Percentiles rank a stretch among this genome's conserved stretches.
Conservation (phyloP, 495 filamentous ascomycete genomes). For the Parathielavia appendiculata region DNA sequence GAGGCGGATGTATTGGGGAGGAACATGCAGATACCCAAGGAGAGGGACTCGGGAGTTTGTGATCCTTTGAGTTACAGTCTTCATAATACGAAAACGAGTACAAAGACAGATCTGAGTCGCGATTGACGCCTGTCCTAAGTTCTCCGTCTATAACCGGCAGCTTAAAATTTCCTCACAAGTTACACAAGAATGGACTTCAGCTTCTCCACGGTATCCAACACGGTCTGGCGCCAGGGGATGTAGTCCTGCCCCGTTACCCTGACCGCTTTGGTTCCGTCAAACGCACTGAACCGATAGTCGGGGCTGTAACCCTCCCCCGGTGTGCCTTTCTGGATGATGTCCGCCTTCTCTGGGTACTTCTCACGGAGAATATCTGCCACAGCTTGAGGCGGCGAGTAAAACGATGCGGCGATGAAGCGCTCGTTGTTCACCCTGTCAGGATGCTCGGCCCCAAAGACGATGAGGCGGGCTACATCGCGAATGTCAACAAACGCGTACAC, state of each 20-base stretch:
- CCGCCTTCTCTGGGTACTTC: constrained; percentile 32
- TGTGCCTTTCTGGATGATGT: constrained; percentile 33
- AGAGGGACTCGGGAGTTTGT: too few relatives aligned
- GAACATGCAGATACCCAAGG: too few relatives aligned
- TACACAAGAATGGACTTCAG: too few relatives aligned
- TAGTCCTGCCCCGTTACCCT: constrained; percentile 31
- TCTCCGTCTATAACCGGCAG: too few relatives aligned
- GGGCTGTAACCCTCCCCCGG: constrained; percentile 37
- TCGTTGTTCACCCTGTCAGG: constrained; percentile 32
- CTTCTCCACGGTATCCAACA: constrained; percentile 34
- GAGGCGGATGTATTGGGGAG: too few relatives aligned
- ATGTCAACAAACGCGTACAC: constrained; percentile 36
- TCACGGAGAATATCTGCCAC: constrained; percentile 38
- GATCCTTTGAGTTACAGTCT: too few relatives aligned
- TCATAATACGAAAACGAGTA: too few relatives aligned
- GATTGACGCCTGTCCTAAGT: too few relatives aligned
- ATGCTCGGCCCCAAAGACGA: constrained; percentile 37
- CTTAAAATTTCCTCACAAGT: too few relatives aligned
- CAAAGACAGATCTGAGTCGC: too few relatives aligned
- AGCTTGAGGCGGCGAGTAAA: constrained; percentile 31
- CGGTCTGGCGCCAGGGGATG: constrained; percentile 35
- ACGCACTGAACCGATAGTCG: constrained; percentile 23
- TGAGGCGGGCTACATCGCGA: constrained; percentile 40
- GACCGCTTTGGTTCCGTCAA: constrained; percentile 29
- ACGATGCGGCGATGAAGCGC: constrained; percentile 31